Conservation (phyloP, 352 stramenopile genomes). For the Globisporangium emineosum region DNA sequence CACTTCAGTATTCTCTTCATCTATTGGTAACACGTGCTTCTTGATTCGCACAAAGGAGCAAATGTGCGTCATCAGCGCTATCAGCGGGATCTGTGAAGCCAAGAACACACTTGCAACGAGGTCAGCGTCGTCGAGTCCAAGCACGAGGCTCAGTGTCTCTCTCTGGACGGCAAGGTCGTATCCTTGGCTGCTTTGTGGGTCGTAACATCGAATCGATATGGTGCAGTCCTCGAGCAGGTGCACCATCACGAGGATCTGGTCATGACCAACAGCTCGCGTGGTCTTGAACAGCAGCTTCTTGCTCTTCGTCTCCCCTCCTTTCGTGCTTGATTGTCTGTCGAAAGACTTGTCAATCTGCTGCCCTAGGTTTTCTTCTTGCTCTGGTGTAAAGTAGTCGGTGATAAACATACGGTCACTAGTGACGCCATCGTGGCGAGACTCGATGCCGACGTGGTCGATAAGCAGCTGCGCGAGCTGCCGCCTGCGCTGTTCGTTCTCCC, state of each 20-base stretch:
- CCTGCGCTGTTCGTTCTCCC: constrained; percentile 14
- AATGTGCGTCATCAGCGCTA: constrained; percentile 34
- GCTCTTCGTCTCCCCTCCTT: neutral
- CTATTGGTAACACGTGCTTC: neutral
- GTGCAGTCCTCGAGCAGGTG: constrained; percentile 18
- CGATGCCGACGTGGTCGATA: constrained; percentile 54
- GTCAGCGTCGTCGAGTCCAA: constrained; percentile 16
- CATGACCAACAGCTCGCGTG: constrained; percentile 31
- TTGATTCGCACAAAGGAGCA: constrained; percentile 38
- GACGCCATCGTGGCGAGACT: constrained; percentile 43
- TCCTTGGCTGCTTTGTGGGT: constrained; percentile 37
- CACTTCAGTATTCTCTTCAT: neutral
- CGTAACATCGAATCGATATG: constrained; percentile 37
- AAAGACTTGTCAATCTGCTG: neutral
- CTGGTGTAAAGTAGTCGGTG: constrained; percentile 30
- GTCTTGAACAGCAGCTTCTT: constrained; percentile 40
- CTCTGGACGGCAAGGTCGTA: constrained; percentile 19
- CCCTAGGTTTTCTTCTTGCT: neutral
- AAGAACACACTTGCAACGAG: constrained; percentile 1
- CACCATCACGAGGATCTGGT: constrained; percentile 37
- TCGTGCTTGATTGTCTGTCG: neutral
- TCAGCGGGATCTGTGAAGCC: constrained; percentile 8
- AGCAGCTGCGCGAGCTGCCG: constrained; percentile 36
- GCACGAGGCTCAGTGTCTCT: constrained; percentile 12
- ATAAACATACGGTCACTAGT: constrained; percentile 43